These are phyloP conservation scores for Penicillium vulpinum DNA, from an alignment of 2,329 filamentous ascomycete species.

Conservation along the genomic window DNA sequence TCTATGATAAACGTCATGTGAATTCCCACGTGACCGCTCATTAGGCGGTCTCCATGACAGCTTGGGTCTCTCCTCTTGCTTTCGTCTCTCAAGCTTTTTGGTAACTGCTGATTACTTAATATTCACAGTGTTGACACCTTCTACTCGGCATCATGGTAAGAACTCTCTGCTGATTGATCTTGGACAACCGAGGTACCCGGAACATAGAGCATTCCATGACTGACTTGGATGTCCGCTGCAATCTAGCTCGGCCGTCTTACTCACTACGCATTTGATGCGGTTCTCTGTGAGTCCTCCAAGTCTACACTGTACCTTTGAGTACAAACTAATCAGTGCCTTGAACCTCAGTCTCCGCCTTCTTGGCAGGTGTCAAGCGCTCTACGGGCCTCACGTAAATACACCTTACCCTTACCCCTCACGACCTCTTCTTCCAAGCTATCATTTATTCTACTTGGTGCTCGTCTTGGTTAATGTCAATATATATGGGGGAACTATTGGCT, in stretches of 20 bases:
- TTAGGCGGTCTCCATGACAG: neutral
- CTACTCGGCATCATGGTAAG: slow-evolving; percentile 20
- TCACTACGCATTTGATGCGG: slow-evolving; percentile 31
- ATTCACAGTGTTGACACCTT: neutral
- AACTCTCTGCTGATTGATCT: neutral
- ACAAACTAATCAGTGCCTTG: slow-evolving; percentile 7
- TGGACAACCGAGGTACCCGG: neutral
- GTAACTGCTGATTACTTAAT: neutral
- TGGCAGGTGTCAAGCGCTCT: slow-evolving; percentile 95
- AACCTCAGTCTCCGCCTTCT: slow-evolving; percentile 79
- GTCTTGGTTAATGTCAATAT: neutral
- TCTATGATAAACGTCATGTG: slow-evolving; percentile 15
- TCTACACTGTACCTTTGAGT: neutral
- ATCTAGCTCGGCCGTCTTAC: slow-evolving; percentile 28
- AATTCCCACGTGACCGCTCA: slow-evolving; percentile 10
- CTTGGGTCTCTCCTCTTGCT: neutral
- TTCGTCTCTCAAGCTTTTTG: neutral
- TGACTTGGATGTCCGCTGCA: slow-evolving; percentile 1
- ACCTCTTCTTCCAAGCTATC: slow-evolving; percentile 6
- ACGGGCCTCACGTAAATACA: slow-evolving; percentile 91
- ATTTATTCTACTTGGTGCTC: neutral
- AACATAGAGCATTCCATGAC: neutral
- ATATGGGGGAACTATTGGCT: slow-evolving; percentile 17
- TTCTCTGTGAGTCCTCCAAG: slow-evolving; percentile 22
- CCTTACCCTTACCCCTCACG: slow-evolving; percentile 24